Percentiles rank a stretch among this genome's conserved stretches.
Conservation (phyloP, 345 rosid genomes). For the Populus tremula region DNA sequence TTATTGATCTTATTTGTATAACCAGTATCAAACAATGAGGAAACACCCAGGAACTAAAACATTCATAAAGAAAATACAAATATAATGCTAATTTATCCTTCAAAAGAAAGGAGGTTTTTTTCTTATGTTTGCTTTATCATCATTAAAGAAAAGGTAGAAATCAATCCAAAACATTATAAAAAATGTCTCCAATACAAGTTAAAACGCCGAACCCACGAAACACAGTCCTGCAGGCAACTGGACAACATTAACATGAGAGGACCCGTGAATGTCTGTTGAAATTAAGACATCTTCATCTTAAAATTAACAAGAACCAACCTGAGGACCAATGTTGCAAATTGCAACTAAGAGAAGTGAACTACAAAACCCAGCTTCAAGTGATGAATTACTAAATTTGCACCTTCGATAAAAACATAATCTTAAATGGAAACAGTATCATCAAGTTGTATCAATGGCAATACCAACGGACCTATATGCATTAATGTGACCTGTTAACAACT, state of each 20-base stretch:
- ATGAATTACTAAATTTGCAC: conserved; percentile 40
- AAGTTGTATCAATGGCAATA: conserved; percentile 67
- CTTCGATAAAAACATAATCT: conserved; percentile 61
- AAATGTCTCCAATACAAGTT: conserved; percentile 49
- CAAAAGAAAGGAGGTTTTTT: conserved; percentile 22
- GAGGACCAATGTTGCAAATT: conserved; percentile 20
- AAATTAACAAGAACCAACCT: conserved; percentile 47
- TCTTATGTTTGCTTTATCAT: background rate
- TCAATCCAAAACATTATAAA: conserved; percentile 41
- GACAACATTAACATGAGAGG: conserved; percentile 53
- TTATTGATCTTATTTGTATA: conserved; percentile 4
- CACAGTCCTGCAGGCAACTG: conserved; percentile 77
- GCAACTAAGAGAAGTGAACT: conserved; percentile 12
- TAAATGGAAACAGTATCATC: conserved; percentile 68
- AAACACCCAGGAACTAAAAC: background rate
- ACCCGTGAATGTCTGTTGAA: conserved; percentile 34
- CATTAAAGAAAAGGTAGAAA: conserved; percentile 7
- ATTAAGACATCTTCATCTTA: conserved; percentile 32
- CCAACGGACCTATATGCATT: conserved; percentile 69
- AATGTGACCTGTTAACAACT: conserved; percentile 63
- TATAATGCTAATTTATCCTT: conserved; percentile 3
- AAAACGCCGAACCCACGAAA: conserved; percentile 54
- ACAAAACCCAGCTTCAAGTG: conserved; percentile 26
- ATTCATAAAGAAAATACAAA: background rate
- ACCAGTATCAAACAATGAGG: background rate